Conservation (phyloP, 345 rosid genomes). For the Syzygium aromaticum region DNA sequence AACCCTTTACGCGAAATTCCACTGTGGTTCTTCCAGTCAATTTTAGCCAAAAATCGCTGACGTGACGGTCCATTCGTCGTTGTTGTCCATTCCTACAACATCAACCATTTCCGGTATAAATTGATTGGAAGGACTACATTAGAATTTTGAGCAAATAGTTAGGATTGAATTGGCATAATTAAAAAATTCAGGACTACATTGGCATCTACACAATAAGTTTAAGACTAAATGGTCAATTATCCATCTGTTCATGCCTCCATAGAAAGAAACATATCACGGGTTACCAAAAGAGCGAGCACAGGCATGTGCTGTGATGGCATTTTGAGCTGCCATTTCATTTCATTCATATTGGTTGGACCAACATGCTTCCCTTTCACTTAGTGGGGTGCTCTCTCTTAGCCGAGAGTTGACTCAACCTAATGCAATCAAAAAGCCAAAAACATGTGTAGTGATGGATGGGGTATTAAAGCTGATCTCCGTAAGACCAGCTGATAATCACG, state of each 20-base stretch:
- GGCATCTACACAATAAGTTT: too few species aligned
- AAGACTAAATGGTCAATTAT: not conserved
- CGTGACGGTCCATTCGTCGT: rapidly evolving
- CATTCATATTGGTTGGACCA: not conserved
- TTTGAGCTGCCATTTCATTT: not conserved
- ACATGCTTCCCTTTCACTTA: not conserved
- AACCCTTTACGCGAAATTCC: rapidly evolving
- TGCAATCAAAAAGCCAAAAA: not conserved
- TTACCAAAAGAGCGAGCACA: not conserved
- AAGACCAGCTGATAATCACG: not conserved
- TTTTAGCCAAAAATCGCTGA: rapidly evolving
- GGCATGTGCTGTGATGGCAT: not conserved
- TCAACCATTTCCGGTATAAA: rapidly evolving
- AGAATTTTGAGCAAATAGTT: not conserved
- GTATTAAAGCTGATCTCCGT: not conserved
- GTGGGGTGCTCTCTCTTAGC: not conserved
- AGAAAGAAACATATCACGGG: not conserved
- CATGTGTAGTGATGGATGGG: not conserved
- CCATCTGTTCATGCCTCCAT: not conserved
- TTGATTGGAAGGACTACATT: rapidly evolving
- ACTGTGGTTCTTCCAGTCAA: not conserved
- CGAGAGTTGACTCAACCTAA: not conserved
- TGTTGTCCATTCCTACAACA: rapidly evolving
- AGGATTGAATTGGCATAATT: rapidly evolving
- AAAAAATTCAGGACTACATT: not conserved